These are phyloP conservation scores for Colletotrichum plurivorum DNA, from an alignment of 2,329 filamentous ascomycete genomes.

Conservation along the genomic window DNA sequence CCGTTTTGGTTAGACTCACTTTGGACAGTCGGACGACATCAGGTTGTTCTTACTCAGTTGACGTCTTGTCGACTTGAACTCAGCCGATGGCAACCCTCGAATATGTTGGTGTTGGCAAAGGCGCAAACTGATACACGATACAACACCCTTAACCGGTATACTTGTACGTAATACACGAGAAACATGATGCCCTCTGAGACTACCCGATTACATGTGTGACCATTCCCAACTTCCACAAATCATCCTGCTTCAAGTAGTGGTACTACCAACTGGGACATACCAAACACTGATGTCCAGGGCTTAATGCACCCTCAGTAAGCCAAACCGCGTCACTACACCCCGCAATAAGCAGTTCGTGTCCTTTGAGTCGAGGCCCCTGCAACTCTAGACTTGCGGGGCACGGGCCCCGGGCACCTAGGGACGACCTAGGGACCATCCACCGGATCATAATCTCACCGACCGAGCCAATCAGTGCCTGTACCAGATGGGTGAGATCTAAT, in stretches of 20 bases:
- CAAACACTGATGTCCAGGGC: background rate
- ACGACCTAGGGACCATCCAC: background rate
- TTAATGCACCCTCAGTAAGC: background rate
- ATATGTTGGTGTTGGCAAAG: conserved; percentile 24
- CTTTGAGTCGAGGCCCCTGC: conserved; percentile 12
- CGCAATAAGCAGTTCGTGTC: conserved; percentile 16
- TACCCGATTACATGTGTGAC: too few species aligned
- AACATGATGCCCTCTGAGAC: background rate
- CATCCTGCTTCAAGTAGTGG: too few species aligned
- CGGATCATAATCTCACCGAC: conserved; percentile 37
- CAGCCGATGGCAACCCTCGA: conserved; percentile 27
- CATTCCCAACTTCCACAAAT: too few species aligned
- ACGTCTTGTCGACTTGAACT: conserved; percentile 26
- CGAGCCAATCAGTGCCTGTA: conserved; percentile 28
- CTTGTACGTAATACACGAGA: background rate
- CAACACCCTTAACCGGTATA: background rate
- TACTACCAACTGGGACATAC: too few species aligned
- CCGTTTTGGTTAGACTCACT: conserved; percentile 66
- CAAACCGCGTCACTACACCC: conserved; percentile 28
- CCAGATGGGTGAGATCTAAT: conserved; percentile 29
- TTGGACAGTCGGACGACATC: conserved; percentile 38
- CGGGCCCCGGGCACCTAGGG: background rate
- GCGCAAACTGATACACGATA: conserved; percentile 39
- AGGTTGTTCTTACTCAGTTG: conserved; percentile 25
- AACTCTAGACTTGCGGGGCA: conserved; percentile 14